Conservation (phyloP, 345 rosid species). For the Eucalyptus sp. region DNA sequence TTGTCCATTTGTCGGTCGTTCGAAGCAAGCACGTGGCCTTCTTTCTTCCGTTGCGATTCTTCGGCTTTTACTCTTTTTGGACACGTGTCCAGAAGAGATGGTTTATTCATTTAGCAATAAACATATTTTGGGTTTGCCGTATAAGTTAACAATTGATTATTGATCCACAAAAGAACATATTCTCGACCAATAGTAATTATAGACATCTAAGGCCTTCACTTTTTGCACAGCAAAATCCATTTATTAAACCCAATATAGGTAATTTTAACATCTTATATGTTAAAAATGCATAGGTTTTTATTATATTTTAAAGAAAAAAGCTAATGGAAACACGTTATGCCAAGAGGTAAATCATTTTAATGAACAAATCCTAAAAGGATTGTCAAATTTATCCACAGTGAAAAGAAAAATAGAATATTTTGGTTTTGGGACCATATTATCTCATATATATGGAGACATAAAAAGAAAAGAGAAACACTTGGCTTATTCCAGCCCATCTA, state of each 20-base stretch:
- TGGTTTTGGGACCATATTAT: neutral
- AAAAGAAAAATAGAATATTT: neutral
- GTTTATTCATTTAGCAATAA: neutral
- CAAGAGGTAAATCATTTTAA: neutral
- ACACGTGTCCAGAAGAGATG: neutral
- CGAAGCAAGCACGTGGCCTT: neutral
- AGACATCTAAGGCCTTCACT: neutral
- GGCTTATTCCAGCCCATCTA: neutral
- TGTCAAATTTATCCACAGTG: neutral
- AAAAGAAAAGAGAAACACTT: neutral
- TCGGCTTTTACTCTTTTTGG: neutral
- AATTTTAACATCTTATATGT: neutral
- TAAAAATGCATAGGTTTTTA: neutral
- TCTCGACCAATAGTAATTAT: neutral
- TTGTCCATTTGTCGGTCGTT: neutral
- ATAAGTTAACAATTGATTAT: neutral
- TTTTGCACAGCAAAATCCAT: neutral
- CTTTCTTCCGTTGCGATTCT: neutral
- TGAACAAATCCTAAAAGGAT: neutral
- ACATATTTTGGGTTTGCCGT: neutral
- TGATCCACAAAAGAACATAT: neutral
- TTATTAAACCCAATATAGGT: neutral
- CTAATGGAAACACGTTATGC: neutral
- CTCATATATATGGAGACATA: fast-evolving
- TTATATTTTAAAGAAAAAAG: neutral